A percentile compares a stretch with the other conserved stretches of the same genome.
Conservation (phyloP, 176 grass and related monocot genomes). For the Olyra latifolia region DNA sequence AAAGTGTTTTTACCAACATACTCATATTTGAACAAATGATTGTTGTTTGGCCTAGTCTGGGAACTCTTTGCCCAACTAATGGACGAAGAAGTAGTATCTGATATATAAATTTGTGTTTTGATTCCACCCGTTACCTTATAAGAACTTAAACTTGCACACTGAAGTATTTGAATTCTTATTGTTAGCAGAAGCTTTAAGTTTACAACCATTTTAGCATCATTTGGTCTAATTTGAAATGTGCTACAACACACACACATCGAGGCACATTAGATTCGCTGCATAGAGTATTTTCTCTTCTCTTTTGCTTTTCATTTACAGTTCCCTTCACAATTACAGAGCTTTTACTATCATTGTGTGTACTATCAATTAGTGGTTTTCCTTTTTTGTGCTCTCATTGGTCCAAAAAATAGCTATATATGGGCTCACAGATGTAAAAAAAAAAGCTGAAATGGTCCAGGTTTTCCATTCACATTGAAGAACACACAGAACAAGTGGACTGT, state of each 20-base stretch:
- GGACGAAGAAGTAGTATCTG: neutral
- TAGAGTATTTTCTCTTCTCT: neutral
- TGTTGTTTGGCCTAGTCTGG: slow-evolving; percentile 2
- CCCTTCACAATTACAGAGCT: neutral
- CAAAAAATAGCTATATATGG: neutral
- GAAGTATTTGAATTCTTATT: neutral
- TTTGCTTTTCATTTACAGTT: neutral
- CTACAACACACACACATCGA: neutral
- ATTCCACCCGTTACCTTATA: neutral
- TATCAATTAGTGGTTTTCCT: neutral
- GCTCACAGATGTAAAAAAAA: neutral
- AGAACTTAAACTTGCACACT: neutral
- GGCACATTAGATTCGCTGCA: too few relatives aligned
- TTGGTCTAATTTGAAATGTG: slow-evolving; percentile 2
- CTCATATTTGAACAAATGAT: neutral
- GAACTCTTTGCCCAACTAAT: neutral
- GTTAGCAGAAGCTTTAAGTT: neutral
- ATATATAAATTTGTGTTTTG: neutral
- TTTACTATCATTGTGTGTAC: neutral
- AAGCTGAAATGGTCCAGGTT: neutral
- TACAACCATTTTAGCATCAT: neutral
- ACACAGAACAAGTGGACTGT: neutral
- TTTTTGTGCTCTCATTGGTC: neutral
- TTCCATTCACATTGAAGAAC: neutral
- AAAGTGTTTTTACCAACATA: neutral